Conservation (phyloP, 495 filamentous ascomycete species). For the Cryomyces antarcticus region DNA sequence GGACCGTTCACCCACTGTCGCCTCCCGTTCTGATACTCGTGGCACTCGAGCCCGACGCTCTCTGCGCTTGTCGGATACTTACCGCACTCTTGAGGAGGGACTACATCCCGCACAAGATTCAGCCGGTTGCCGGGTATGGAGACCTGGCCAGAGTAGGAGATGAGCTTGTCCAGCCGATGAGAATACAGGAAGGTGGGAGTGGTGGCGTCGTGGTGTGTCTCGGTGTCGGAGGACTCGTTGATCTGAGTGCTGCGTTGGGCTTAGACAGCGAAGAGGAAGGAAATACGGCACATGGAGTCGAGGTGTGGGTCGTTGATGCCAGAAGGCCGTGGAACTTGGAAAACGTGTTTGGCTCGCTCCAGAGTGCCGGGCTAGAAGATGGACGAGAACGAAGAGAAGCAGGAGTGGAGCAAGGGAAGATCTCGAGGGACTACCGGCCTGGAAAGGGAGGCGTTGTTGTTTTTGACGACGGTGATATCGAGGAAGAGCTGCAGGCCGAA, state of each 20-base stretch:
- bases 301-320: conserved; percentile 88
- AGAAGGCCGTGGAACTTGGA: conserved; percentile 84
- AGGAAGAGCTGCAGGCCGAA: conserved; percentile 59
- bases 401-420: conserved; percentile 42
- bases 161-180: conserved; percentile 65
- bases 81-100: conserved; percentile 82
- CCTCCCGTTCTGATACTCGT: conserved; percentile 84
- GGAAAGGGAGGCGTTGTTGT: conserved; percentile 74
- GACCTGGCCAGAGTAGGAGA: conserved; percentile 62
- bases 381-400: conserved; percentile 27
- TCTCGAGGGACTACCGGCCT: conserved; percentile 47
- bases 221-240: conserved; percentile 77
- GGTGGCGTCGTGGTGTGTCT: conserved; percentile 83
- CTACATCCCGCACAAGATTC: conserved; percentile 95
- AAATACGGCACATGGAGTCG: conserved; percentile 46
- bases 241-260: conserved; percentile 54
- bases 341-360: conserved; percentile 55
- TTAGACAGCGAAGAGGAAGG: conserved; percentile 31
- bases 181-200: conserved; percentile 52
- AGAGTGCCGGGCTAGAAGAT: conserved; percentile 24
- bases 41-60: conserved; percentile 82
- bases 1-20: conserved; percentile 60
- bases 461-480: conserved; percentile 91
- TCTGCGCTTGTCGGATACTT: conserved; percentile 88
- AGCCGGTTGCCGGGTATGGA: conserved; percentile 79